phyloP scores from a whole-genome alignment of 176 grass and related monocot genomes.

The Phoenix dactylifera region DNA sequence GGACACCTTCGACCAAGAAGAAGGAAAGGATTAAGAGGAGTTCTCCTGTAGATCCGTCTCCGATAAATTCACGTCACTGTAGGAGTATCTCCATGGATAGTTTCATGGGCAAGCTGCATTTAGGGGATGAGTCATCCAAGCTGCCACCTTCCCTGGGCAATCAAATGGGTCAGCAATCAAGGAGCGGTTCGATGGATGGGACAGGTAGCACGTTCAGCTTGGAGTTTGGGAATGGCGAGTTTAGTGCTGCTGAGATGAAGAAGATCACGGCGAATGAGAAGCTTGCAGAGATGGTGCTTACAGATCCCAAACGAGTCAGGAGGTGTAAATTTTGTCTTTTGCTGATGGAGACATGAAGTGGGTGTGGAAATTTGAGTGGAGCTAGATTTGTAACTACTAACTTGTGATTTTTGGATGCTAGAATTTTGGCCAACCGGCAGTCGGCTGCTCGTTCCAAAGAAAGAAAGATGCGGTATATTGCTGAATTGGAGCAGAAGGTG shows the following conservation, averaged over 20 bases:
- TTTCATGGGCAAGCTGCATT: slow-evolving; percentile 86
- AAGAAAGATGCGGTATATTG: slow-evolving; percentile 94
- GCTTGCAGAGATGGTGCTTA: slow-evolving; percentile 68
- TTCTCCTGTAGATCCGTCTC: slow-evolving; percentile 11
- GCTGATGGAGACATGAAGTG: no score
- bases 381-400: neutral
- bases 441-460: slow-evolving; percentile 93
- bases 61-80: slow-evolving; percentile 42
- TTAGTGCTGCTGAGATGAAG: slow-evolving; percentile 70
- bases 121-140: slow-evolving; percentile 66
- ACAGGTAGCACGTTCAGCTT: slow-evolving; percentile 36
- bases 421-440: slow-evolving; percentile 82
- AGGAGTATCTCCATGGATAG: slow-evolving; percentile 86
- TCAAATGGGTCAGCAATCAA: slow-evolving; percentile 19
- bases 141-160: slow-evolving; percentile 30
- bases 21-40: slow-evolving; percentile 41
- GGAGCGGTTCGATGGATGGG: slow-evolving; percentile 51
- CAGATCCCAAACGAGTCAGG: slow-evolving; percentile 84
- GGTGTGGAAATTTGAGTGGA: no score
- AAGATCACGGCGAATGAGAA: slow-evolving; percentile 91
- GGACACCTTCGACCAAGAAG: neutral
- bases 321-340: slow-evolving; percentile 17
- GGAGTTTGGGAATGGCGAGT: slow-evolving; percentile 70
- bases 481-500: slow-evolving; percentile 89
- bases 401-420: slow-evolving; percentile 13